Percentiles rank a stretch among this genome's conserved stretches.
phyloP scores from a whole-genome alignment of 2,329 filamentous ascomycete species.

The Didymella glomerata region DNA sequence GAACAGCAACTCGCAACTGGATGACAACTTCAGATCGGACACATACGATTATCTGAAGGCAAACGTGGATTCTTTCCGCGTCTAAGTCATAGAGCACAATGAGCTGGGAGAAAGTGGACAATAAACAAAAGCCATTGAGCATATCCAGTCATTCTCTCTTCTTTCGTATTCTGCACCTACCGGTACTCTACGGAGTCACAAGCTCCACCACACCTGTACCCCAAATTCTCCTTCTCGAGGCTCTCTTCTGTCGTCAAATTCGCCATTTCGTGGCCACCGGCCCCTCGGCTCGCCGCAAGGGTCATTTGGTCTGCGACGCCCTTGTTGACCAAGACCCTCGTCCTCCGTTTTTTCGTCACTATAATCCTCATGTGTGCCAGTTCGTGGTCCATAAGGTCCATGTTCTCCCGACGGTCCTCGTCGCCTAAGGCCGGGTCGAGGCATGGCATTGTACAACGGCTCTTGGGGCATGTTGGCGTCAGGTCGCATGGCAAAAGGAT shows the following conservation, averaged over 20 bases:
- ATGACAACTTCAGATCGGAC: conserved; percentile 60
- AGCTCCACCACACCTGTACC: neutral
- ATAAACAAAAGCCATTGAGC: neutral
- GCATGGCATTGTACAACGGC: neutral
- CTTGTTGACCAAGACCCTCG: neutral
- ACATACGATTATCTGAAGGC: conserved; percentile 54
- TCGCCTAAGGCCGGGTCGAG: neutral
- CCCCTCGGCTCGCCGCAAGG: too few species aligned
- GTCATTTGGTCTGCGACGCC: too few species aligned
- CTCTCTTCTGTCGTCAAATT: neutral
- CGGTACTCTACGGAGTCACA: neutral
- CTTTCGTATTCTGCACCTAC: neutral
- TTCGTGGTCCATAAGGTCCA: neutral
- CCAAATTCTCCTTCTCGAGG: neutral
- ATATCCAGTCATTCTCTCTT: neutral
- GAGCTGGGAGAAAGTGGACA: neutral
- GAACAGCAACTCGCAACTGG: conserved; percentile 48
- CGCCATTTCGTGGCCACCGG: neutral
- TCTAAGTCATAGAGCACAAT: neutral
- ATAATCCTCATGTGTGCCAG: neutral
- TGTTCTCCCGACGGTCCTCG: neutral
- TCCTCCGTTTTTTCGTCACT: too few species aligned
- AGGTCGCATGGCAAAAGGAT: conserved; percentile 1
- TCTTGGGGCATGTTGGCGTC: neutral
- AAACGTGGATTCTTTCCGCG: conserved; percentile 28